Evolutionary conservation across 108 stramenopile species (phyloP), one percentile per base, ranked within the genome.

Genomic region (Aurantiochytrium sp.): DNA sequence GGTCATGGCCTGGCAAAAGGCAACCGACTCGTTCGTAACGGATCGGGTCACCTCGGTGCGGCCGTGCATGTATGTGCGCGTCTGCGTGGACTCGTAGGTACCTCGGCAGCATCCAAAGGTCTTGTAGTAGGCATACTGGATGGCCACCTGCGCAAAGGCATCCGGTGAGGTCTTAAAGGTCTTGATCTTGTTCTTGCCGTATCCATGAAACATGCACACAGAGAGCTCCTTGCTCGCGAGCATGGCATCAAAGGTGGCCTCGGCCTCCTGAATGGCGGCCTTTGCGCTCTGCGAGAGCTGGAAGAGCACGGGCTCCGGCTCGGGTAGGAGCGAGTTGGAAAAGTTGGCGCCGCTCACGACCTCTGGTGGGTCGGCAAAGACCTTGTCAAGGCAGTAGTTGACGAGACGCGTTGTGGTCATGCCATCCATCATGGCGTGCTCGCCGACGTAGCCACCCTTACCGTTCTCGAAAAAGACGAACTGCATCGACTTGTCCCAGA

Each of bases 381-480:
- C 49, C 23, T 28, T 10, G 2, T 83, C 73, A 18, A 83, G 51
- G 16, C 5, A 5, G 51, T 51, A 83, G 73, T 83, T 83, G 16
- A 83, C 73, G 1, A 83, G 44, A 5, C 73, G 73, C 5, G 73
- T 83, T 12, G 73, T 83, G 51, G 73, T 83, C 23, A 28, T 83
- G 28, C 91, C 91, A 72, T 91, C 91, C 90, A 91, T 91, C 90
- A 83, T 83, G 88, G 90, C 89, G 88, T 91, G 91, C 90, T 91
- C 91, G 47, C 53, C 71, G 42, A 91, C 28, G 88, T 89, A 43
- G 71, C 91, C 91, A 16, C 90, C 91, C 87, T 91, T 91, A 42
- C 91, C 91, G 83, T 91, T 91, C 28, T 60, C 44, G 25, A 91
- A 91, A 49, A 91, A 91, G 35, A 91, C 91, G 19, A 91, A 23